Base-by-base conservation (phyloP, 352 stramenopile genomes). In the Phytophthora tubulina region DNA sequence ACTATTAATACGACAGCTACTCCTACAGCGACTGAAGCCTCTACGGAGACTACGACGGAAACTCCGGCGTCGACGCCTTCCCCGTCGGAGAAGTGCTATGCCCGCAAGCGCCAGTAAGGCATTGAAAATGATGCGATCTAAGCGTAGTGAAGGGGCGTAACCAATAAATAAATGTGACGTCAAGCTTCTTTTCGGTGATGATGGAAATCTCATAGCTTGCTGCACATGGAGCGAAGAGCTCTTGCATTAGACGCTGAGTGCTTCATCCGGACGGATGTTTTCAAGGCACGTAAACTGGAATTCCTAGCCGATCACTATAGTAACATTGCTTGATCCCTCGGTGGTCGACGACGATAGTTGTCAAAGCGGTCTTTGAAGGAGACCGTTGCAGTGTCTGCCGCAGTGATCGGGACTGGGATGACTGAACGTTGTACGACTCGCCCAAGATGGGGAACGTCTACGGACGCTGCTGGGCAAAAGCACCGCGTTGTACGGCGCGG, bases 41-140 rank as follows among this genome's bases (percentile, higher is more conserved):
- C 46, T 14, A 59, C 57, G 2, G 42, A 59, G 36, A 45, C 56
- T 2, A 54, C 45, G 27, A 64, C 67, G 38, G 44, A 69, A 4
- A 15, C 59, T 2, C 51, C 66, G 13, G 31, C 32, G 10, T 73
- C 59, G 14, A 73, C 59, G n/a, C 67, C 51, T 31, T 65, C 67
- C 13, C 60, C 67, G 7, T 65, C 59, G 51, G 38, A 60, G 35
- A 74, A 70, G 52, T 74, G 67, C 45, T 70, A 32, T 3, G 52
- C 52, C 6, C 59, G 52, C 11, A 70, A 70, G 44, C 52, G 59
- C 6, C 42, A 65, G 51, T 70, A 64, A 60, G 10, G 9, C 11
- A 8, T 35, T 27, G 35, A 7, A 27, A 3, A 17, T n/a, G 35
- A 32, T 50, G 15, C 14, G 31, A 17, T 39, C 8, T 56, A 21